Conservation (phyloP, 768 basidiomycete species). For the Pulveroboletus ravenelii region DNA sequence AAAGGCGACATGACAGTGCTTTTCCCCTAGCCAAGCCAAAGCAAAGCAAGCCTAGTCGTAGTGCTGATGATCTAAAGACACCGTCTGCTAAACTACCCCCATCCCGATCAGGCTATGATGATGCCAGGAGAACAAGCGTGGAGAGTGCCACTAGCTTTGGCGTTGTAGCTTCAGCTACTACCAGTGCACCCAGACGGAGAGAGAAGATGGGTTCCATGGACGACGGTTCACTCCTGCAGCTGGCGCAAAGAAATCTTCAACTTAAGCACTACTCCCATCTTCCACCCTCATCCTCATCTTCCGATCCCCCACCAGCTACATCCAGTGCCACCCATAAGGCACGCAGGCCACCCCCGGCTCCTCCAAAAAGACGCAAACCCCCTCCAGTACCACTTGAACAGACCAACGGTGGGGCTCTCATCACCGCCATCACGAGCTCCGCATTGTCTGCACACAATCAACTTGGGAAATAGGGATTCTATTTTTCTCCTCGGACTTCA, state of each 20-base stretch:
- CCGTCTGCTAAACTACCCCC: conserved; percentile 24
- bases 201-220: conserved; percentile 28
- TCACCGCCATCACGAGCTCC: conserved; percentile 53
- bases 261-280: conserved; percentile 14
- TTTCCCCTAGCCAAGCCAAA: conserved; percentile 31
- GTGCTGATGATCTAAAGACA: conserved; percentile 54
- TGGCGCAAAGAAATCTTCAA: conserved; percentile 14
- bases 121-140: conserved; percentile 38
- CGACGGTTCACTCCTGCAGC: conserved; percentile 19
- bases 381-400: conserved; percentile 59
- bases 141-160: conserved; percentile 33
- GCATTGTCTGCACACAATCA: conserved; percentile 21
- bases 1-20: conserved; percentile 21
- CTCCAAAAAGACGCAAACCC: conserved; percentile 63
- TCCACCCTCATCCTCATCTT: conserved; percentile 17
- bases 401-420: conserved; percentile 49
- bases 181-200: conserved; percentile 14
- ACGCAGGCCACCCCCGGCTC: conserved; percentile 61
- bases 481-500: conserved; percentile 3
- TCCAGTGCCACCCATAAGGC: conserved; percentile 22
- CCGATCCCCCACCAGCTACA: conserved; percentile 13
- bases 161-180: conserved; percentile 25
- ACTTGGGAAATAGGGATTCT: conserved; percentile 13
- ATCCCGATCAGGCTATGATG: conserved; percentile 33
- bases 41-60: conserved; percentile 58